Evolutionary conservation across 768 basidiomycete genomes (phyloP).

Genomic region (Russula vinacea): DNA sequence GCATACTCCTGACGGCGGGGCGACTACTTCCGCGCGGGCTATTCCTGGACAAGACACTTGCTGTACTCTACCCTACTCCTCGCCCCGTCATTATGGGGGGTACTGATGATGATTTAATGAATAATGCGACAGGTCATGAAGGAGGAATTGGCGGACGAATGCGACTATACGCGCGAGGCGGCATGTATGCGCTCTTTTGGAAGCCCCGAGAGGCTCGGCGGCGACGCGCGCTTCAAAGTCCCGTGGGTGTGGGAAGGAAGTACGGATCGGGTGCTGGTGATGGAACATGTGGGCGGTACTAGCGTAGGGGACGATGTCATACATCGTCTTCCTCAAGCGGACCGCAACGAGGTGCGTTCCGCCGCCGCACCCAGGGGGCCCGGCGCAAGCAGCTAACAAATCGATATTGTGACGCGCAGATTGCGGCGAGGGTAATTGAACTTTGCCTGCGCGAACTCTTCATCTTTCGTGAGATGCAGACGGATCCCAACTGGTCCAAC

Average conservation of each 20-base stretch:
- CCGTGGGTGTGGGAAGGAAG: conserved; percentile 85
- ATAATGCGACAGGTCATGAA: conserved; percentile 66
- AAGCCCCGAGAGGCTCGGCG: conserved; percentile 47
- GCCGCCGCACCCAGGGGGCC: neutral
- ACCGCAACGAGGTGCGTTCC: conserved; percentile 67
- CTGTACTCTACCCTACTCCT: conserved; percentile 52
- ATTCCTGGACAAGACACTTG: conserved; percentile 84
- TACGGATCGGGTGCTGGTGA: conserved; percentile 81
- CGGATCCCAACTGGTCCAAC: conserved; percentile 98
- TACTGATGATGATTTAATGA: conserved; percentile 1
- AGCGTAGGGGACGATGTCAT: conserved; percentile 69
- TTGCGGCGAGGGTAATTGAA: conserved; percentile 75
- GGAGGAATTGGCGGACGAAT: conserved; percentile 87
- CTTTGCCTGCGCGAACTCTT: conserved; percentile 90
- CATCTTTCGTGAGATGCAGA: conserved; percentile 91
- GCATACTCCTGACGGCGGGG: conserved; percentile 75
- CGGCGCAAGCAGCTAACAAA: neutral
- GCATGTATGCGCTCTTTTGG: conserved; percentile 61
- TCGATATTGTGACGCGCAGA: conserved; percentile 46
- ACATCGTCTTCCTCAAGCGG: conserved; percentile 54
- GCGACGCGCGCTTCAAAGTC: conserved; percentile 69
- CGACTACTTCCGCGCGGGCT: conserved; percentile 81
- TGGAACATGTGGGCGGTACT: conserved; percentile 78
- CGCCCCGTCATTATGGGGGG: neutral
- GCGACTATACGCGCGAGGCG: conserved; percentile 85